Percentiles rank a stretch among this genome's conserved stretches.
These are phyloP conservation scores for Alectoria sarmentosa DNA, from an alignment of 495 filamentous ascomycete species.

Conservation along the genomic window DNA sequence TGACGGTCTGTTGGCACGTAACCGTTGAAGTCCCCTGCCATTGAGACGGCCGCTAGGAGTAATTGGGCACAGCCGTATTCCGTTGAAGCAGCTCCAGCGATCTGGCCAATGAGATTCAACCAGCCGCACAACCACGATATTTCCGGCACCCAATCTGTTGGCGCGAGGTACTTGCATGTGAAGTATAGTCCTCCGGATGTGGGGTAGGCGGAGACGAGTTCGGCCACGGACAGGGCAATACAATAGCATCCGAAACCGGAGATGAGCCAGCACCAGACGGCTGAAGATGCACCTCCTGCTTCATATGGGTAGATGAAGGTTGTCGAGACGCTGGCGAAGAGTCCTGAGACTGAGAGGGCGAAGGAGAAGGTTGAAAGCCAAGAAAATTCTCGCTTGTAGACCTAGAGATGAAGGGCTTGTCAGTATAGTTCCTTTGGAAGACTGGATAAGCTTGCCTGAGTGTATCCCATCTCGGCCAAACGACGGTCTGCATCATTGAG, in stretches of 20 bases:
- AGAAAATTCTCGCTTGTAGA: conserved; percentile 59
- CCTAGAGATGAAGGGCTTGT: conserved; percentile 24
- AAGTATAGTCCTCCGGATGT: conserved; percentile 51
- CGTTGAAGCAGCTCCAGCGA: conserved; percentile 56
- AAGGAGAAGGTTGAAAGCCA: conserved; percentile 57
- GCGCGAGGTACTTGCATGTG: conserved; percentile 39
- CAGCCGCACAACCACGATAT: conserved; percentile 49
- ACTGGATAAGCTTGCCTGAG: conserved; percentile 21
- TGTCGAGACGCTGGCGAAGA: conserved; percentile 54
- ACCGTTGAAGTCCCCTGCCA: conserved; percentile 45
- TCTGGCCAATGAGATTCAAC: conserved; percentile 61
- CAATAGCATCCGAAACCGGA: conserved; percentile 57
- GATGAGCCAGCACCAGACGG: conserved; percentile 60
- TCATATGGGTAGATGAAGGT: conserved; percentile 54
- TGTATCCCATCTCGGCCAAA: conserved; percentile 31
- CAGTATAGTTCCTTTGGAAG: neutral
- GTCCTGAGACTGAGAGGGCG: conserved; percentile 53
- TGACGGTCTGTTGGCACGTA: conserved; percentile 46
- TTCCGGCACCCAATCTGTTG: conserved; percentile 32
- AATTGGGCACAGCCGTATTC: conserved; percentile 63
- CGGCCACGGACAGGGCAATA: conserved; percentile 51
- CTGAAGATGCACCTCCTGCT: conserved; percentile 52
- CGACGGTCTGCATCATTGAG: conserved; percentile 26
- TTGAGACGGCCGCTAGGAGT: conserved; percentile 58
- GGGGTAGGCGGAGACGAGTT: conserved; percentile 53